phyloP scores from a whole-genome alignment of 2,329 filamentous ascomycete species.

The Moelleriella libera region DNA sequence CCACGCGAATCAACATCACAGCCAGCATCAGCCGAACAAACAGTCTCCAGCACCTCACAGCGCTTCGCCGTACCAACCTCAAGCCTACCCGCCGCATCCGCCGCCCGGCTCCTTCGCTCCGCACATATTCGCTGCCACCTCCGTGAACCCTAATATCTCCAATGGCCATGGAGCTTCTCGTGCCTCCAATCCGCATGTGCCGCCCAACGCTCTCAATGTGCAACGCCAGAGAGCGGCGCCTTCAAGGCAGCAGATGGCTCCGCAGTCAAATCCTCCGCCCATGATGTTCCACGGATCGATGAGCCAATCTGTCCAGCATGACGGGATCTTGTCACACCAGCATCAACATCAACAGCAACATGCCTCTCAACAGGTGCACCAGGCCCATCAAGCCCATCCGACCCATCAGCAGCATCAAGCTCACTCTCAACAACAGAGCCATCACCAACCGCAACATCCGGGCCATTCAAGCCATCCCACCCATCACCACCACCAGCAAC shows the following conservation, averaged over 20 bases:
- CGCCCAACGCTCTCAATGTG: slow-evolving; percentile 32
- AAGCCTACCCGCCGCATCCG: slow-evolving; percentile 39
- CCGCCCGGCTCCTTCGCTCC: slow-evolving; percentile 33
- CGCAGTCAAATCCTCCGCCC: slow-evolving; percentile 20
- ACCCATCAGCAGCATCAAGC: slow-evolving; percentile 14
- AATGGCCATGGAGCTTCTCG: slow-evolving; percentile 28
- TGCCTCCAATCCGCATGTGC: slow-evolving; percentile 28
- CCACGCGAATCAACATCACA: slow-evolving; percentile 31
- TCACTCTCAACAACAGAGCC: slow-evolving; percentile 12
- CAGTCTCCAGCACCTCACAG: slow-evolving; percentile 40
- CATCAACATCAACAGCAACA: slow-evolving; percentile 14
- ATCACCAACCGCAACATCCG: slow-evolving; percentile 12
- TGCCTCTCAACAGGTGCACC: slow-evolving; percentile 6
- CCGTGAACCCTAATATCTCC: slow-evolving; percentile 31
- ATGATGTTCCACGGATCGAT: slow-evolving; percentile 23
- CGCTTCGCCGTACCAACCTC: slow-evolving; percentile 39
- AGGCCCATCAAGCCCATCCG: slow-evolving; percentile 14
- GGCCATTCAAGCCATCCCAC: slow-evolving; percentile 8
- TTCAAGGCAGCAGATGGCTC: slow-evolving; percentile 30
- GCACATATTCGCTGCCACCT: slow-evolving; percentile 35
- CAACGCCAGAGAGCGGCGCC: slow-evolving; percentile 29
- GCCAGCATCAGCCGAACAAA: slow-evolving; percentile 36
- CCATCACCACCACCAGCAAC: slow-evolving; percentile 9
- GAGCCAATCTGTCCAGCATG: slow-evolving; percentile 26
- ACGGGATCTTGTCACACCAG: slow-evolving; percentile 28